Evolutionary conservation across 202 grass and related monocot species (phyloP), one percentile per base, ranked within the genome.

Genomic region (Eragrostis tef): DNA sequence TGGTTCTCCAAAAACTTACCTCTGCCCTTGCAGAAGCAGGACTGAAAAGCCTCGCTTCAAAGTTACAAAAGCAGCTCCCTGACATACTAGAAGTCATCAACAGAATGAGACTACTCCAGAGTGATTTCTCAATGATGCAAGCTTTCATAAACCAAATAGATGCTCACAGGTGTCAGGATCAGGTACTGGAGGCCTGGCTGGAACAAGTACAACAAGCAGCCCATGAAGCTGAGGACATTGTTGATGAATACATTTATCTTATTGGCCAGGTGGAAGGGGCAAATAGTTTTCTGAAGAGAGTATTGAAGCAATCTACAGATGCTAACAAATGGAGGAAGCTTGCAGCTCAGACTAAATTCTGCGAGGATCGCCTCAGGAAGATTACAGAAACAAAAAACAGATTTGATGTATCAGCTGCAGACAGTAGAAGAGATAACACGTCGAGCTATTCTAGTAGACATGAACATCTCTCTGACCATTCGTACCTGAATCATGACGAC

Each of bases 161-260:
- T 56, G 27, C 44, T 25, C 11, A 81, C 13, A 45, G 42, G 20
- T 70, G 43, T 31, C 85, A 11, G 43, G 61, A 88, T 51, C 68
- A 83, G 66, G 64, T 84, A 63, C 66, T 83, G 5, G 78, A 75
- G 60, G 41, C 78, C 14, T 91, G 86, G 89, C 26, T 78, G 3
- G 78, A 88, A 73, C 54, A 78, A 81, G n/a, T 86, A n/a, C 84
- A 73, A 26, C 52, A 79, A 46, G 70, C 80, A 12, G 81, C 78
- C 5, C 29, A 78, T 74, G 20, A 85, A 67, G 60, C 75, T 7
- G 86, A 90, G 51, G 88, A 90, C 51, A 60, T 81, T 42, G 68
- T 90, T 50, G 88, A 90, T 50, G 80, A 90, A 57, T 91, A 88
- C 26, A 20, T 54, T 52, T 83, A 84, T 87, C 84, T 87, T 69